Base-by-base conservation (phyloP, 345 rosid species). In the Aegle marmelos region DNA sequence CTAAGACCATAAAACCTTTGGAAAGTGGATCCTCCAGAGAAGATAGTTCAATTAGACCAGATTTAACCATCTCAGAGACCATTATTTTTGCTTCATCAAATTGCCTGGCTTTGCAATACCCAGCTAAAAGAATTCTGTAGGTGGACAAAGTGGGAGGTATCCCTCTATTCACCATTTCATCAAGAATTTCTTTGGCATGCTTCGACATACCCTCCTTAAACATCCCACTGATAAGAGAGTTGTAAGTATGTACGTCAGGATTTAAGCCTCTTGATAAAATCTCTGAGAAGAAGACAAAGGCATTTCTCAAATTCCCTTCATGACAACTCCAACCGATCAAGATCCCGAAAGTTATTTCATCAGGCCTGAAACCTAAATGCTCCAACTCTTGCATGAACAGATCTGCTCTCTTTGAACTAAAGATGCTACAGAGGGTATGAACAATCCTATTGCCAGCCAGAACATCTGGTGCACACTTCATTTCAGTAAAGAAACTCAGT, bases 321-420 rank as follows among this genome's bases (percentile, higher is more conserved):
- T n/a, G 69, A 82, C 93, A 91, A 76, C 92, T 86, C 89, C 91
- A 84, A 76, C 93, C 84, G 78, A 94, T 86, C 83, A 94, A 80
- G 85, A 90, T 90, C 10, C 93, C 96, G 19, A 90, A 91, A 30
- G 91, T 91, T 30, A 72, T 84, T 68, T 88, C 87, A 74, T 89
- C 86, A 13, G 94, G 86, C 83, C 61, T 81, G 79, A 92, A 91
- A 31, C 90, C 93, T 74, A 90, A 72, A 73, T 48, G 73, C 80
- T 87, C 91, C 79, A 92, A 79, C 81, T 90, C 86, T 62, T 83
- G 86, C 88, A 82, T 81, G 74, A 89, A 92, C 13, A 72, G 61
- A 79, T 86, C 79, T 57, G 89, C 96, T 86, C 85, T 87, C 83
- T 81, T 84, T 58, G 85, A 78, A 76, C 93, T 90, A 83, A 79